These are phyloP conservation scores for Penicillium manginii DNA, from an alignment of 495 filamentous ascomycete genomes.

Conservation along the genomic window DNA sequence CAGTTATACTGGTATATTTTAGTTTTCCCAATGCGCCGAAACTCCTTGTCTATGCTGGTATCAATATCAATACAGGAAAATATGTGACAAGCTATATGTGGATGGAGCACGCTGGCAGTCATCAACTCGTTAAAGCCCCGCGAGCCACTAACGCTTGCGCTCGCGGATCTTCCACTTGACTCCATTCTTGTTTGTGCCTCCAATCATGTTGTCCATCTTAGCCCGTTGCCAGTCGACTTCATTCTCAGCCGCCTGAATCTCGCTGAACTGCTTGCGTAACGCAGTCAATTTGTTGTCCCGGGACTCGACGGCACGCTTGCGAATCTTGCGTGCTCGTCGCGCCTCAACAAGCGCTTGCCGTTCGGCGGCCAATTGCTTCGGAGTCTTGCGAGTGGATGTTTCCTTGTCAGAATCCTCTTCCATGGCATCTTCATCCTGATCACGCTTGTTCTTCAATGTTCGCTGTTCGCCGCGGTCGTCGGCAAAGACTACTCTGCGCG, in stretches of 20 bases:
- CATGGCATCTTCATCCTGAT: slow-evolving; percentile 25
- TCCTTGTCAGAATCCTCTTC: slow-evolving; percentile 37
- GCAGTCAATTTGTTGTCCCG: slow-evolving; percentile 60
- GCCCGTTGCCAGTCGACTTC: slow-evolving; percentile 77
- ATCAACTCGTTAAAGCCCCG: slow-evolving; percentile 30
- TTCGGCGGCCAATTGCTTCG: slow-evolving; percentile 47
- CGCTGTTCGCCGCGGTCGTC: slow-evolving; percentile 55
- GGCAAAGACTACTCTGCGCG: slow-evolving; percentile 60
- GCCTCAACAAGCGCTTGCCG: slow-evolving; percentile 45
- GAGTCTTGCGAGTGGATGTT: slow-evolving; percentile 32
- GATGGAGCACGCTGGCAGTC: slow-evolving; percentile 20
- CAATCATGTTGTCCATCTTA: slow-evolving; percentile 80
- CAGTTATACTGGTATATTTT: background rate
- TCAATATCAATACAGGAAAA: slow-evolving; percentile 19
- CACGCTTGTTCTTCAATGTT: slow-evolving; percentile 30
- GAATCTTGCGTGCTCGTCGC: slow-evolving; percentile 48
- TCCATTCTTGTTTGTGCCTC: slow-evolving; percentile 79
- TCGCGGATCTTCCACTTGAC: slow-evolving; percentile 82
- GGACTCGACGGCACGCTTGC: slow-evolving; percentile 51
- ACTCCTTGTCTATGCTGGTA: slow-evolving; percentile 33
- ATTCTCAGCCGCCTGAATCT: slow-evolving; percentile 72
- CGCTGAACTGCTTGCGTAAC: slow-evolving; percentile 68
- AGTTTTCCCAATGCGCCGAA: slow-evolving; percentile 16
- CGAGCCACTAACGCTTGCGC: slow-evolving; percentile 66
- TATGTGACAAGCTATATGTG: slow-evolving; percentile 9